Conservation (phyloP, 2,329 filamentous ascomycete species). For the Phialophora expanda region DNA sequence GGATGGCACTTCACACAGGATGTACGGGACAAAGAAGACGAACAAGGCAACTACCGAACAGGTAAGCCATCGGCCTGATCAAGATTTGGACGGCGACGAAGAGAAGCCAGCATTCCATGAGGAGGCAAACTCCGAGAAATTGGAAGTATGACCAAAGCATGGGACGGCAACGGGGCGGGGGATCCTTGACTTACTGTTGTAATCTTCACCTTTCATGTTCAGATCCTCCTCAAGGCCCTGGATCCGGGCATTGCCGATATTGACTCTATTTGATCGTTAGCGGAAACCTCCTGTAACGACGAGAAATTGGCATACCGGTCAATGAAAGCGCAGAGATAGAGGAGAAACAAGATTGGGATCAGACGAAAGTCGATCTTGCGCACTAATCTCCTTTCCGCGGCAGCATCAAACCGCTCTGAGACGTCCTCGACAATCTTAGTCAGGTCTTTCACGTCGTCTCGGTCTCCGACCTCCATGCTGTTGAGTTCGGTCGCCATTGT, state of each 20-base stretch:
- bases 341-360: constrained; percentile 68
- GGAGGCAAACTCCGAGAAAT: constrained; percentile 3
- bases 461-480: background rate
- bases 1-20: constrained; percentile 49
- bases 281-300: background rate
- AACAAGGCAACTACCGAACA: constrained; percentile 35
- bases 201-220: constrained; percentile 52
- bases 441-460: background rate
- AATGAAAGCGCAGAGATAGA: constrained; percentile 73
- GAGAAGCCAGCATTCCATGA: background rate
- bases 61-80: no score
- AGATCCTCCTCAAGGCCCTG: constrained; percentile 52
- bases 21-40: constrained; percentile 39
- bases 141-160: background rate
- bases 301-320: constrained; percentile 16
- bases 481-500: background rate
- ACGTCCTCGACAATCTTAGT: background rate
- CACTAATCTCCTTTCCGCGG: constrained; percentile 63
- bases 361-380: constrained; percentile 73
- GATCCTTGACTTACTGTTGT: constrained; percentile 28
- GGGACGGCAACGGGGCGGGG: background rate
- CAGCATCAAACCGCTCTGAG: constrained; percentile 16
- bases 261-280: constrained; percentile 28
- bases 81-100: no score
- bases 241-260: constrained; percentile 55